phyloP scores from a whole-genome alignment of 2,329 filamentous ascomycete genomes.

The Furcasterigmium sp. region DNA sequence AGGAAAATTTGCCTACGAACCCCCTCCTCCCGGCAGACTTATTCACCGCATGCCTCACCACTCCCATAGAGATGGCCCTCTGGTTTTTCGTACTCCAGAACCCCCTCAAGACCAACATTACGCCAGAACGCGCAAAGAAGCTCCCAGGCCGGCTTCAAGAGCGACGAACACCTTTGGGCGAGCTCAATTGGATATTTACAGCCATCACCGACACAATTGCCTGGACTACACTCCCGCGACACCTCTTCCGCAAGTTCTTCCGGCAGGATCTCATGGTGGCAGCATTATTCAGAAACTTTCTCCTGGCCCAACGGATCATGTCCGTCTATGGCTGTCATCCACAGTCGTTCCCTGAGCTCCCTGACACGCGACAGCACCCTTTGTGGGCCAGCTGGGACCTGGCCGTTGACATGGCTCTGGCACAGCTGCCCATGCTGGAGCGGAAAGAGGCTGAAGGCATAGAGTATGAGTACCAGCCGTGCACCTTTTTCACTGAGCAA shows the following conservation, averaged over 20 bases:
- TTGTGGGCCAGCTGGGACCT: slow-evolving; percentile 98
- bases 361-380: slow-evolving; percentile 89
- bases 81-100: slow-evolving; percentile 97
- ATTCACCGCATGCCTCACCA: slow-evolving; percentile 93
- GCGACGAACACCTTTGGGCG: slow-evolving; percentile 85
- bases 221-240: slow-evolving; percentile 88
- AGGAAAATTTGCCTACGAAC: slow-evolving; percentile 92
- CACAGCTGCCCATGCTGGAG: slow-evolving; percentile 82
- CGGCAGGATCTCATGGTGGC: slow-evolving; percentile 98
- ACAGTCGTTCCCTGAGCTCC: slow-evolving; percentile 85
- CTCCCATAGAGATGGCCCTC: slow-evolving; percentile 94
- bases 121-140: slow-evolving; percentile 77
- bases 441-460: slow-evolving; percentile 66
- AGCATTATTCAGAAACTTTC: slow-evolving; percentile 90
- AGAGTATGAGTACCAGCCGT: slow-evolving; percentile 91
- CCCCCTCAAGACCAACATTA: slow-evolving; percentile 62
- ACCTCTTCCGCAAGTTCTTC: slow-evolving; percentile 94
- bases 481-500: slow-evolving; percentile 94
- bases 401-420: slow-evolving; percentile 89
- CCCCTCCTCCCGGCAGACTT: slow-evolving; percentile 89
- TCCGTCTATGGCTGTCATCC: slow-evolving; percentile 93
- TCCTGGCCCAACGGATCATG: slow-evolving; percentile 94
- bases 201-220: slow-evolving; percentile 98
- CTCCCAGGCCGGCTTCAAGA: slow-evolving; percentile 91
- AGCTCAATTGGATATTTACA: slow-evolving; percentile 99